A percentile compares a stretch with the other conserved stretches of the same genome.
Conservation (phyloP, 2,329 filamentous ascomycete genomes). For the Penicillium sp. region DNA sequence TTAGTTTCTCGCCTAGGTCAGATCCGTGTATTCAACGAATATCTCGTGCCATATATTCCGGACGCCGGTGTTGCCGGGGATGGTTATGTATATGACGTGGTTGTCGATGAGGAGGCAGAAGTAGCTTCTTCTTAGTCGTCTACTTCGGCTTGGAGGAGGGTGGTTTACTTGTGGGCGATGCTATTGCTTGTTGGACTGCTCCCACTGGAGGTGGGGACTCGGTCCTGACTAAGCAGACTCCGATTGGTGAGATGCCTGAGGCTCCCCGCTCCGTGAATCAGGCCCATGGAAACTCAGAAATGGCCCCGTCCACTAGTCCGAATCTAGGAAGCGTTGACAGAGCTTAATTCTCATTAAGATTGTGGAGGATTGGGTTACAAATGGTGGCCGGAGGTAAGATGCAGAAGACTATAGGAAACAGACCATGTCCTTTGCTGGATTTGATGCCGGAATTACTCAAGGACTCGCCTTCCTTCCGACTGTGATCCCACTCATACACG, state of each 20-base stretch:
- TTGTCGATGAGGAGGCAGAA: not conserved
- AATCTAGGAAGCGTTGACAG: not conserved
- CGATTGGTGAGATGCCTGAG: not conserved
- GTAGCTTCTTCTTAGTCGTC: not conserved
- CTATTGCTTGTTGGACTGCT: not conserved
- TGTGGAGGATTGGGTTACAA: not conserved
- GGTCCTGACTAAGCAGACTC: not conserved
- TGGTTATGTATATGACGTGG: not conserved
- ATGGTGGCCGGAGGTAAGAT: not conserved
- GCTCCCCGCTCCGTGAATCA: not conserved
- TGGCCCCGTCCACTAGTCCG: not conserved
- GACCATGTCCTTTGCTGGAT: too few relatives aligned
- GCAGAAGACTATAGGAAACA: too few relatives aligned
- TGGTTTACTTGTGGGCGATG: not conserved
- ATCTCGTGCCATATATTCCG: too few relatives aligned
- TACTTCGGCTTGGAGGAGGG: not conserved
- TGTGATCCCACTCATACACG: not conserved
- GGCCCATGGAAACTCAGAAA: not conserved
- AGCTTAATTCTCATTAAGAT: not conserved
- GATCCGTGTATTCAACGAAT: too few relatives aligned
- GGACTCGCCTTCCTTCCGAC: too few relatives aligned
- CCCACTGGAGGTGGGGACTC: not conserved
- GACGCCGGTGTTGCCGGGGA: not conserved
- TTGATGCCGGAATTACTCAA: too few relatives aligned
- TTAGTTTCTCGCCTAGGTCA: not conserved